Percentiles rank a stretch among this genome's conserved stretches.
Conservation (phyloP, 2,329 filamentous ascomycete genomes). For the Kalmusia sp. region DNA sequence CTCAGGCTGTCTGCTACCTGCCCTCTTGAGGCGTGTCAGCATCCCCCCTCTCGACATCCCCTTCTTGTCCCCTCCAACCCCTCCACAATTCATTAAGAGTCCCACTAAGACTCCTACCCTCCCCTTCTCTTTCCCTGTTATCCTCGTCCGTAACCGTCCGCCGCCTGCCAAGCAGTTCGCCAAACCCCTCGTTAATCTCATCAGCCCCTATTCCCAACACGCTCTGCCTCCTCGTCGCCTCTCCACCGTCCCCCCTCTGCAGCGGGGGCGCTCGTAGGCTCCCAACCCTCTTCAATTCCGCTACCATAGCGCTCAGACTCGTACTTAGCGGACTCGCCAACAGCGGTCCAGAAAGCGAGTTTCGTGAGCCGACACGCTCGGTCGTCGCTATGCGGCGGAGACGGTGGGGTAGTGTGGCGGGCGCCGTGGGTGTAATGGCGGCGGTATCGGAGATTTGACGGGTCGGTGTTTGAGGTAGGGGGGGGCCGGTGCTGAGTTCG, state of each 20-base stretch:
- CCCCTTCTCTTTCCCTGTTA: not conserved
- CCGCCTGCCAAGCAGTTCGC: constrained; percentile 32
- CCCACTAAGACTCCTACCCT: constrained; percentile 38
- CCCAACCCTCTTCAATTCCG: constrained; percentile 68
- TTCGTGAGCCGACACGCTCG: constrained; percentile 52
- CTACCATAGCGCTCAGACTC: constrained; percentile 68
- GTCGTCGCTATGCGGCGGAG: constrained; percentile 38
- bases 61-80: constrained; percentile 25
- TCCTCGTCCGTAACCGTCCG: constrained; percentile 20
- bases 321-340: constrained; percentile 67
- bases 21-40: not conserved
- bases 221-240: constrained; percentile 22
- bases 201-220: constrained; percentile 26
- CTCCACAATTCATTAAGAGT: constrained; percentile 40
- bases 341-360: constrained; percentile 62
- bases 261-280: constrained; percentile 11
- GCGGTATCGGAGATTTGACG: constrained; percentile 21
- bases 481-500: constrained; percentile 20
- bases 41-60: not conserved
- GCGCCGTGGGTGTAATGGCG: constrained; percentile 29
- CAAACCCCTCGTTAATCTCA: constrained; percentile 18
- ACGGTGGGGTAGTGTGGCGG: constrained; percentile 27
- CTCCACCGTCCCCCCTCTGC: not conserved
- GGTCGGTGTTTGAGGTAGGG: constrained; percentile 21
- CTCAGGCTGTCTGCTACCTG: no score